phyloP scores from a whole-genome alignment of 169 alveolate species.

The Babesia ovata region DNA sequence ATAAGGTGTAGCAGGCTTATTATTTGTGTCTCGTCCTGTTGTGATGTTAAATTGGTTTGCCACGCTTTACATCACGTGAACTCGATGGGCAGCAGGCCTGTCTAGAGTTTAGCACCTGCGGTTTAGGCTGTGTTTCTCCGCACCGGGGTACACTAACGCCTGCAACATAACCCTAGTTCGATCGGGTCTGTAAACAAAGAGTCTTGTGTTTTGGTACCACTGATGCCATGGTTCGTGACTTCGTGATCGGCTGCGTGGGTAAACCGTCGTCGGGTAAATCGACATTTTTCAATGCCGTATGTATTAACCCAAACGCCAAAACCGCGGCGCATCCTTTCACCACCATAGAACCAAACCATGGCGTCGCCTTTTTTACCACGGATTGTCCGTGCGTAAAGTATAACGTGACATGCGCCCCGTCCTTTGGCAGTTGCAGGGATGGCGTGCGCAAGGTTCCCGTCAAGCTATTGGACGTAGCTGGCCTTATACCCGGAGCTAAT shows the following conservation, averaged over 20 bases:
- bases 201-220: not conserved
- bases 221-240: constrained; percentile 60
- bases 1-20: too few species aligned
- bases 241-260: constrained; percentile 96
- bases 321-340: constrained; percentile 97
- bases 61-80: too few species aligned
- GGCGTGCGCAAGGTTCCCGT: constrained; percentile 89
- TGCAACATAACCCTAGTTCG: not conserved
- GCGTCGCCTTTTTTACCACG: constrained; percentile 88
- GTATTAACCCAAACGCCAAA: constrained; percentile 88
- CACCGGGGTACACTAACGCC: not conserved
- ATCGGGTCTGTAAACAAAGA: not conserved
- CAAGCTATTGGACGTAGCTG: constrained; percentile 96
- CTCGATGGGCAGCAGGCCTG: too few species aligned
- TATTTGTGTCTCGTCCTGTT: too few species aligned
- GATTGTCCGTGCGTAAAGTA: constrained; percentile 80
- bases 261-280: constrained; percentile 95
- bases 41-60: too few species aligned
- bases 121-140: not conserved
- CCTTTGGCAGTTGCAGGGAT: constrained; percentile 54
- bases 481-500: constrained; percentile 96
- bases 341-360: constrained; percentile 75
- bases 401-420: constrained; percentile 71
- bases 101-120: too few species aligned
- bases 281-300: constrained; percentile 92